phyloP scores from a whole-genome alignment of 1,284 basidiomycete genomes.

The Mycena citricolor region DNA sequence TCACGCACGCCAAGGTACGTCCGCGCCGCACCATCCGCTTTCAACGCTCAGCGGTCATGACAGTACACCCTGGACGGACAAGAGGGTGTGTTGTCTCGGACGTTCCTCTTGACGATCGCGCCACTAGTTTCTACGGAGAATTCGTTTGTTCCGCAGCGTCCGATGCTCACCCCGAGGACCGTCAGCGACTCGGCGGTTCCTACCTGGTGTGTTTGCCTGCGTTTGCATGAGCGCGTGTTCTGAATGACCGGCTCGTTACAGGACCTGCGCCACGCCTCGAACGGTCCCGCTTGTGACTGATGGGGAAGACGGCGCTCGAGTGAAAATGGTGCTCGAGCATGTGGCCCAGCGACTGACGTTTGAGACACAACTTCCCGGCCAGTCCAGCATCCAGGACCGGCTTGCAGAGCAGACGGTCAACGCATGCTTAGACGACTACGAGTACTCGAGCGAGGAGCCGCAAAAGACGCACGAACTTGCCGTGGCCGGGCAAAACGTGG shows the following conservation, averaged over 20 bases:
- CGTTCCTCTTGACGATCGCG: constrained; percentile 70
- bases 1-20: constrained; percentile 66
- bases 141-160: constrained; percentile 33
- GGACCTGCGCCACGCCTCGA: constrained; percentile 17
- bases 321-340: constrained; percentile 71
- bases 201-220: constrained; percentile 16
- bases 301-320: constrained; percentile 43
- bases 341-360: constrained; percentile 75
- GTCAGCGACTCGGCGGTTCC: constrained; percentile 20
- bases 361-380: constrained; percentile 53
- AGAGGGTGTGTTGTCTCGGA: constrained; percentile 65
- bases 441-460: constrained; percentile 51
- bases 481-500: constrained; percentile 74
- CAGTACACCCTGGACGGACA: constrained; percentile 73
- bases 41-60: constrained; percentile 4
- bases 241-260: no score
- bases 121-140: constrained; percentile 64
- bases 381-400: constrained; percentile 67
- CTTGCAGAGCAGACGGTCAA: constrained; percentile 75
- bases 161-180: constrained; percentile 12
- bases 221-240: no score
- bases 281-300: constrained; percentile 15
- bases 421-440: constrained; percentile 61
- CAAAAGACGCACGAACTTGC: constrained; percentile 50
- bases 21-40: constrained; percentile 17